A percentile compares a stretch with the other conserved stretches of the same genome.
Evolutionary conservation across 768 basidiomycete genomes (phyloP).

Genomic region (Tulasnella sp.): DNA sequence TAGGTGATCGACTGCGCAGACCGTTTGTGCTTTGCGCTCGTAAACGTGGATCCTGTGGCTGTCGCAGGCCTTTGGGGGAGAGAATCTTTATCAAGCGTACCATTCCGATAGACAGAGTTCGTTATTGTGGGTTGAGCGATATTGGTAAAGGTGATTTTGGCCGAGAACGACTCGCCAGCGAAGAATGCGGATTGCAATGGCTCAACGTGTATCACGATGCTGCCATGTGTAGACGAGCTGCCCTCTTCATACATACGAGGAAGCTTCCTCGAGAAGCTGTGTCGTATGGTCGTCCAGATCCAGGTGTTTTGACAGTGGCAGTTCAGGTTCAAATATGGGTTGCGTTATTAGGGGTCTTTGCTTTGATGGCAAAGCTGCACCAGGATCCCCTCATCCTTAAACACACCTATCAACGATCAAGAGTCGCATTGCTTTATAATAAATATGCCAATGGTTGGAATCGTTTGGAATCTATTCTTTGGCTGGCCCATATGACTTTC

Average conservation of each 20-base stretch:
- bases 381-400: too few relatives aligned
- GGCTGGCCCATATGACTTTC: too few relatives aligned
- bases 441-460: too few relatives aligned
- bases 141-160: conserved; percentile 81
- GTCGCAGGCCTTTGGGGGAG: conserved; percentile 19
- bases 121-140: conserved; percentile 28
- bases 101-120: conserved; percentile 13
- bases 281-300: neutral
- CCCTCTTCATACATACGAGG: neutral
- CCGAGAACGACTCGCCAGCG: conserved; percentile 80
- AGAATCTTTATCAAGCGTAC: neutral
- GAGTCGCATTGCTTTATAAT: too few relatives aligned
- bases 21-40: conserved; percentile 41
- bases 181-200: conserved; percentile 87
- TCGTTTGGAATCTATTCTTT: too few relatives aligned
- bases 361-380: neutral
- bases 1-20: conserved; percentile 61
- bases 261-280: neutral
- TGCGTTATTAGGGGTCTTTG: neutral
- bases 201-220: conserved; percentile 28
- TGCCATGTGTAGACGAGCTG: neutral
- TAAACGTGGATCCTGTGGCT: neutral
- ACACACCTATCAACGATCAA: too few relatives aligned
- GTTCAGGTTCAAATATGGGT: neutral
- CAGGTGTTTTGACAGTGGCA: neutral